Conservation (phyloP, 176 grass and related monocot species). For the Bonia amplexicaulis region DNA sequence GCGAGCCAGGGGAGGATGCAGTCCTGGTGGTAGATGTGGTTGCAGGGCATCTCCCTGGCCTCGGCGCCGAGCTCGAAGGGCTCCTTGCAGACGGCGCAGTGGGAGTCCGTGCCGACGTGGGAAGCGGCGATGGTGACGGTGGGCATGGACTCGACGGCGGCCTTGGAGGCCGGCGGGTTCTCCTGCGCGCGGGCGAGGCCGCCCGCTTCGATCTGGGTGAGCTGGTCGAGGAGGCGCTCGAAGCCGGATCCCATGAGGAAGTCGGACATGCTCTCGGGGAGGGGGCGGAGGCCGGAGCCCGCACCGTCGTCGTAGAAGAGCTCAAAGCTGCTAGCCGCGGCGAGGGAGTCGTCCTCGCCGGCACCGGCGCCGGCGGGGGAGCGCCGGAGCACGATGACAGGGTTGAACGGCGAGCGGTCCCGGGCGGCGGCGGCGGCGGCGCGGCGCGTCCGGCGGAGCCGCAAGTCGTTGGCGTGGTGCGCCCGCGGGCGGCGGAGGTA, state of each 20-base stretch:
- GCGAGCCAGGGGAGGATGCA: slow-evolving; percentile 92
- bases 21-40: slow-evolving; percentile 90
- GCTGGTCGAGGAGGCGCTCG: slow-evolving; percentile 78
- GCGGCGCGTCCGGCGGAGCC: slow-evolving; percentile 44
- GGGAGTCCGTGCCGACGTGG: slow-evolving; percentile 50
- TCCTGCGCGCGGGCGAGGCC: slow-evolving; percentile 38
- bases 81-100: slow-evolving; percentile 97
- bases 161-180: slow-evolving; percentile 82
- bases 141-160: slow-evolving; percentile 89
- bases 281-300: slow-evolving; percentile 71
- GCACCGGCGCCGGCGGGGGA: background rate
- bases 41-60: slow-evolving; percentile 86
- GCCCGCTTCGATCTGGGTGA: slow-evolving; percentile 79
- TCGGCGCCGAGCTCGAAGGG: slow-evolving; percentile 61
- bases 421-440: background rate
- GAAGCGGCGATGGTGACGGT: slow-evolving; percentile 35
- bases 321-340: slow-evolving; percentile 60
- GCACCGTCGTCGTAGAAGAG: slow-evolving; percentile 95
- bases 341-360: background rate
- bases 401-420: slow-evolving; percentile 77
- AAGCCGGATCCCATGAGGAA: slow-evolving; percentile 97
- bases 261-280: slow-evolving; percentile 86
- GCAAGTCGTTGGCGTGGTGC: slow-evolving; percentile 37
- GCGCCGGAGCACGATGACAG: slow-evolving; percentile 80
- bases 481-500: slow-evolving; percentile 34